Conservation (phyloP, 192 early-diverging fungal genomes). For the Coemansia sp. region DNA sequence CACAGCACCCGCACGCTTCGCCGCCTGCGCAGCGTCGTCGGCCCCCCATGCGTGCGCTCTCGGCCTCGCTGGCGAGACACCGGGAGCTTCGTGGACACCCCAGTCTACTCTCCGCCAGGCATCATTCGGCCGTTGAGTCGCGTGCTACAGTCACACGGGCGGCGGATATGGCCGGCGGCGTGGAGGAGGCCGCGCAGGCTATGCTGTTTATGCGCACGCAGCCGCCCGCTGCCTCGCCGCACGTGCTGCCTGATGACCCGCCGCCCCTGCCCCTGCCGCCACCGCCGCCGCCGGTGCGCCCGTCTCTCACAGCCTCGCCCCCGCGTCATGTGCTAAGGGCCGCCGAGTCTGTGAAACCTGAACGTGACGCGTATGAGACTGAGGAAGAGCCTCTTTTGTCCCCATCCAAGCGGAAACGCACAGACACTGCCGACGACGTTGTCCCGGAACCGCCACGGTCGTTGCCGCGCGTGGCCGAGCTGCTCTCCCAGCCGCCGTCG, state of each 20-base stretch:
- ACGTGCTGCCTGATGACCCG: background rate
- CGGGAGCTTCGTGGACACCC: too few species aligned
- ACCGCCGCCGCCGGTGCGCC: background rate
- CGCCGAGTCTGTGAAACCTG: background rate
- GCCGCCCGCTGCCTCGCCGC: background rate
- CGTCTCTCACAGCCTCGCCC: background rate
- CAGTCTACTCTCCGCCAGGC: background rate
- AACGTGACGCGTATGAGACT: conserved; percentile 1
- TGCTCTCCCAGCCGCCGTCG: too few species aligned
- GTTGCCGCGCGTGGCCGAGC: background rate
- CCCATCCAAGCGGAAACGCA: conserved; percentile 1
- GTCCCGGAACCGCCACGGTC: background rate
- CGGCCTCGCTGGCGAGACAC: conserved; percentile 36
- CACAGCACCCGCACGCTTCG: conserved; percentile 17
- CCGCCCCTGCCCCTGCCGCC: background rate
- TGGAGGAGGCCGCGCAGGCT: background rate
- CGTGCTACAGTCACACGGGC: too few species aligned
- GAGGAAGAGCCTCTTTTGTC: background rate
- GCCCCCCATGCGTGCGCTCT: conserved; percentile 30
- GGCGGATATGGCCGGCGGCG: background rate
- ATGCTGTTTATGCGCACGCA: conserved; percentile 5
- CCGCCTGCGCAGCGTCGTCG: background rate
- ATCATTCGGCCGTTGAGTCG: conserved; percentile 1
- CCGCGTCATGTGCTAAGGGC: background rate
- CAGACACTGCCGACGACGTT: background rate